Evolutionary conservation across 2,329 filamentous ascomycete species (phyloP), one percentile per base, ranked within the genome.

Genomic region (Botryotinia globosa): DNA sequence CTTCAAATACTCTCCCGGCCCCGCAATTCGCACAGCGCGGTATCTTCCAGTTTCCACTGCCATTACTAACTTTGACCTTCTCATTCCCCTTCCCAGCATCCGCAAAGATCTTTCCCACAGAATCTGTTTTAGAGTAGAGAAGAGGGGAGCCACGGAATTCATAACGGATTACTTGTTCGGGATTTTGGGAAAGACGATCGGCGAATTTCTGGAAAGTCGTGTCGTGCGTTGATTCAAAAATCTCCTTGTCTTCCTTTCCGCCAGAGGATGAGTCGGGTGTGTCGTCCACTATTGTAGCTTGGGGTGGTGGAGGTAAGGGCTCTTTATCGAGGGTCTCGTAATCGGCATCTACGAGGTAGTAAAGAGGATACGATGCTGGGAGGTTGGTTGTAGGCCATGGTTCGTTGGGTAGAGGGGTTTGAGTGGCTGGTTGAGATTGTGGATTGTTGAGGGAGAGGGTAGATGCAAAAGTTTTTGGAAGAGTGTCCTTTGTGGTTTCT

Each of bases 321-420:
- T 89, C 80, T 29, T 82, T 81, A 74, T 93, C 93, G 39, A 98
- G 87, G 6, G 92, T 92, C 82, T 99, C 96, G 83, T 93, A 97
- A 79, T 97, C 95, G 69, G 95, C 95, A 77, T 98, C 96, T 68
- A 91, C 86, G 62, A 95, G 89, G 84, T 94, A 93, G 80, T 91
- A 92, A 44, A 87, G 84, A 0, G 93, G 91, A 82, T 94, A 98
- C 0, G 94, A 85, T 1, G 85, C 74, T 0, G 93, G 92, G 76
- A 92, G 91, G 0, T 86, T 83, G 2, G 88, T 85, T 56, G 86
- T 80, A 0, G 95, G 95, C 94, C 94, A 98, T 14, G 93, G 91
- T 76, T 94, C 88, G 1, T 87, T 83, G 0, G 88, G 85, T 20
- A 76, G 74, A 4, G 80, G 80, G 9, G 81, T 77, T 25, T 42